phyloP scores from a whole-genome alignment of 768 basidiomycete species.

The Clitopilus hobsonii region DNA sequence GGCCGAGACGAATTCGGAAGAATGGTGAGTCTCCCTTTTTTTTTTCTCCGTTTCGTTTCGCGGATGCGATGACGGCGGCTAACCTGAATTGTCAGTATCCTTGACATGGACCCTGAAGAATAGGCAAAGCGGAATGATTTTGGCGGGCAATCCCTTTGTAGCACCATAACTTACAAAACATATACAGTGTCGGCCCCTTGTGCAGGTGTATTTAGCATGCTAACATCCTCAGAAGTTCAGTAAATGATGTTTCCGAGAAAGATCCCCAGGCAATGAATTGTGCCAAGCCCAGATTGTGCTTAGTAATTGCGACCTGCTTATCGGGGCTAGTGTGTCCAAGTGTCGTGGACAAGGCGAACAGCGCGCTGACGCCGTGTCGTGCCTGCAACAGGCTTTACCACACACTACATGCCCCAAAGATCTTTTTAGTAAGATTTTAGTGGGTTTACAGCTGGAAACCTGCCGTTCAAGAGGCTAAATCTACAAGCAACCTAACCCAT shows the following conservation, averaged over 20 bases:
- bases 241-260: background rate
- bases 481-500: background rate
- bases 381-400: background rate
- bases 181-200: background rate
- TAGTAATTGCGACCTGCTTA: background rate
- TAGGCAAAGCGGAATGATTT: no score
- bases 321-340: background rate
- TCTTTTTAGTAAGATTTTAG: background rate
- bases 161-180: background rate
- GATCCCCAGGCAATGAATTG: background rate
- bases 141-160: no score
- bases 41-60: no score
- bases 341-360: background rate
- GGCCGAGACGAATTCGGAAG: slow-evolving; percentile 77
- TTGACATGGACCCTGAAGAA: slow-evolving; percentile 35
- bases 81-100: slow-evolving; percentile 20
- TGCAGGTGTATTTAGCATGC: no score
- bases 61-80: no score
- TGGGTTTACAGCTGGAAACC: background rate
- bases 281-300: background rate
- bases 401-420: background rate
- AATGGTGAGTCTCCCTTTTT: slow-evolving; percentile 47
- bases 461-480: background rate
- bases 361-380: background rate
- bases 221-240: no score